Evolutionary conservation across 192 early-diverging fungal genomes (phyloP), one percentile per base, ranked within the genome.

Genomic region (Rhizoclosmatium globosum): DNA sequence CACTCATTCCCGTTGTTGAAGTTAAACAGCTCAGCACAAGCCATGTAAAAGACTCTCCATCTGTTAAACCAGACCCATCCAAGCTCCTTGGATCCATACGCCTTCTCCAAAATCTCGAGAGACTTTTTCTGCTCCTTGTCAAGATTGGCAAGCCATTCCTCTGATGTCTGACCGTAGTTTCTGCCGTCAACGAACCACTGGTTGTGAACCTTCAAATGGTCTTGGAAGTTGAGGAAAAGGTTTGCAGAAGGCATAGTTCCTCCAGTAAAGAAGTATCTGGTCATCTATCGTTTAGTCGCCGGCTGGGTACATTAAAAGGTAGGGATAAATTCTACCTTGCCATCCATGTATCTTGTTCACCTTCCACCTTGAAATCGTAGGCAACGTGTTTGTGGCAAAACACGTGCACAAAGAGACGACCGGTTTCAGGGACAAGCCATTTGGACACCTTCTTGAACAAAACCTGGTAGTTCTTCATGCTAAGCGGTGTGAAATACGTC

Each of bases 251-350:
- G 83, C 83, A 88, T 89, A 45, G 84, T 83, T n/a, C 83, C 90
- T 15, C 91, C 92, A 3, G 90, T 90, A 82, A 92, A 92, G 68
- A 92, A 92, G 82, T 92, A 85, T 47, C 79, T 78, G 17, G 90
- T 87, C 82, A 86, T 83, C 85, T 82, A 86, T 13, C 79, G 78
- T 74, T 89, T 81, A 4, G 4, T 62, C 23, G 41, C 72, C 6
- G 60, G 2, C 31, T 31, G 31, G 31, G 31, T 31, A 31, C 31
- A 31, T 31, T 31, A 31, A 31, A 31, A 31, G 31, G 31, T 31
- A 31, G 31, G 31, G 31, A 31, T 31, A 31, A 31, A 31, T 31
- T 31, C 31, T 31, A 31, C 31, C 31, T 31, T 31, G 31, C 31
- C 31, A 31, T 31, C 31, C 31, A 31, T 31, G 31, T 31, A 31